Evolutionary conservation across 2,329 filamentous ascomycete species (phyloP), one percentile per base, ranked within the genome.

Genomic region (Aspergillus niger): DNA sequence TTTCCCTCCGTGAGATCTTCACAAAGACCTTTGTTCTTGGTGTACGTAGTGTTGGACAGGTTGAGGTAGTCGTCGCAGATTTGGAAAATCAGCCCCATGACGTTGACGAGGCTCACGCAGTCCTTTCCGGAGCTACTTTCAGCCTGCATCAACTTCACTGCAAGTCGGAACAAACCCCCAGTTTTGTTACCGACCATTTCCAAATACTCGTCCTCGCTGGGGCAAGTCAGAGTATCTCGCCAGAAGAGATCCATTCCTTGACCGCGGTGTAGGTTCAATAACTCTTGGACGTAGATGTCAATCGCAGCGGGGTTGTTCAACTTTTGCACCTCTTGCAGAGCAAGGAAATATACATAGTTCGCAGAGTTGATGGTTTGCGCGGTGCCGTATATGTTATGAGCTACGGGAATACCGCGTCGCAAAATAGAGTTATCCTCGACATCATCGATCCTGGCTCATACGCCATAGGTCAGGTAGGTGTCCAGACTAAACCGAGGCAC

Each of bases 1-100:
- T 98, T 98, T 65, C 94, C 94, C 80, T 98, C 95, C 1, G 92
- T 97, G 69, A 98, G 80, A 77, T 98, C 95, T 80, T 98, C 94
- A 76, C 91, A 96, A 68, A 97, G 85, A 53, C 94, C 95, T 80
- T 98, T 98, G 77, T 96, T 94, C 65, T 89, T 82, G 39, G 88
- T 88, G 81, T 97, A 97, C 70, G 88, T 83, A n/a, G 79, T 80
- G 57, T 72, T 76, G 30, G 84, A 85, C 47, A 99, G 86, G 75
- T 98, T 98, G 76, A 92, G 87, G 80, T 97, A 97, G 83, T 99
- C 95, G 80, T 82, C 79, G 63, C 79, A 80, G 58, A 81, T 79
- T 61, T 81, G 79, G 60, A 80, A 81, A 38, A 80, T 76, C 24
- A 80, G 67, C 0, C 79, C 79, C 70, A 80, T 72, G 48, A 80